phyloP scores from a whole-genome alignment of 2,329 filamentous ascomycete genomes.

The Ambrosiella cleistominuta region DNA sequence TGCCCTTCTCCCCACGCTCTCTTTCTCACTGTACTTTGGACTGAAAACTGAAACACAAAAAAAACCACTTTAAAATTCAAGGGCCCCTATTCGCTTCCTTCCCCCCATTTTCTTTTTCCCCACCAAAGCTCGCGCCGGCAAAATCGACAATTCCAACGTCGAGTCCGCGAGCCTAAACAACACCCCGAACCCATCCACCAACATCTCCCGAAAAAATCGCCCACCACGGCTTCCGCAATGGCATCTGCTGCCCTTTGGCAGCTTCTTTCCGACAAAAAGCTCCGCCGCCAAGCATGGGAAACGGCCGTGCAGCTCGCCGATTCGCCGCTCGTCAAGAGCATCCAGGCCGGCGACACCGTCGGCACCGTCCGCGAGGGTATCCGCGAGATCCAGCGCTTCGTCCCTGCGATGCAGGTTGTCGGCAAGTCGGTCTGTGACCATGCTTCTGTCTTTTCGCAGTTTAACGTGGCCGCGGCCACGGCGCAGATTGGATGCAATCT shows the following conservation, averaged over 20 bases:
- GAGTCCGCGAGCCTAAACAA: slow-evolving; percentile 1
- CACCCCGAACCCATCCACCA: background rate
- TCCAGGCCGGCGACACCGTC: slow-evolving; percentile 12
- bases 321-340: slow-evolving; percentile 11
- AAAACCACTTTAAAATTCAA: background rate
- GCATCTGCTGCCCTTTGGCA: slow-evolving; percentile 12
- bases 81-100: background rate
- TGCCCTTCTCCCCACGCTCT: too few relatives aligned
- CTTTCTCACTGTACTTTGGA: background rate
- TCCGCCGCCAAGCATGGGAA: slow-evolving; percentile 13
- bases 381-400: slow-evolving; percentile 14
- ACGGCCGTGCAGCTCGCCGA: slow-evolving; percentile 11
- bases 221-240: slow-evolving; percentile 12
- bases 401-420: slow-evolving; percentile 21
- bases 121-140: slow-evolving; percentile 1
- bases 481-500: slow-evolving; percentile 21
- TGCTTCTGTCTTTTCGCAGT: slow-evolving; percentile 19
- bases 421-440: slow-evolving; percentile 21
- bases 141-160: background rate
- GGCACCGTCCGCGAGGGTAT: slow-evolving; percentile 12
- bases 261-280: slow-evolving; percentile 11
- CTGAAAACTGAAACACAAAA: background rate
- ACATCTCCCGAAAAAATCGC: background rate
- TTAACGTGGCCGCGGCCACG: slow-evolving; percentile 19
- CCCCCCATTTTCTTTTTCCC: background rate